Evolutionary conservation across 2,329 filamentous ascomycete species (phyloP), one percentile per base, ranked within the genome.

Genomic region (Aquanectria penicillioides): DNA sequence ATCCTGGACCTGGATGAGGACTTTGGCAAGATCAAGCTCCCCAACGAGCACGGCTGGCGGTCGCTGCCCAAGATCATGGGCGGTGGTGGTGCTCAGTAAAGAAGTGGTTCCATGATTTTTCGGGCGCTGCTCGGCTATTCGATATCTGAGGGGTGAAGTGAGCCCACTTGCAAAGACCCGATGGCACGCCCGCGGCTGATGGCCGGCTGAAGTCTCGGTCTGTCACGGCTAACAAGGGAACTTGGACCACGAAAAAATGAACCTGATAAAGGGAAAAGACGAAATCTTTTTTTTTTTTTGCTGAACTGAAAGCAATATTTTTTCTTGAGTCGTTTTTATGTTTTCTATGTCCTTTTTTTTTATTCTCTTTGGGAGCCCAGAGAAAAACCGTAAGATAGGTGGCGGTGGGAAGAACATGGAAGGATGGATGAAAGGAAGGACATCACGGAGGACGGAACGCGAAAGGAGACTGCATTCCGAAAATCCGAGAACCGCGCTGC

Each of bases 1-100:
- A 94, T 98, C 69, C 86, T 97, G 44, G 94, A 98, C 76, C 81
- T 98, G 61, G 94, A 98, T 73, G 89, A 95, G 79, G 91, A 96
- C 74, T 97, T 98, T 81, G 94, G 94, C 61, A 86, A 88, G 67
- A 79, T 91, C 59, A 87, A 86, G 76, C 72, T 91, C 59, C 83
- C 84, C 13, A 79, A 80, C 67, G 78, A 81, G 63, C 75, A 81
- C 68, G 75, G 77, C 28, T 87, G 84, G 85, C 82, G 81, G 71
- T 76, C 78, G 18, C 66, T 87, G 67, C 84, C 84, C 17, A 75
- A 74, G 48, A 73, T 80, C 60, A 82, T 86, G 69, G 78, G 80
- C 31, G 80, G 78, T 29, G 74, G 73, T 53, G 72, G 73, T 52
- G 58, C 40, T 31, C 65, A 64, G 51, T 70, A 67, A 60, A 54